Base-by-base conservation (phyloP, 2,329 filamentous ascomycete species). In the Neonectria punicea region DNA sequence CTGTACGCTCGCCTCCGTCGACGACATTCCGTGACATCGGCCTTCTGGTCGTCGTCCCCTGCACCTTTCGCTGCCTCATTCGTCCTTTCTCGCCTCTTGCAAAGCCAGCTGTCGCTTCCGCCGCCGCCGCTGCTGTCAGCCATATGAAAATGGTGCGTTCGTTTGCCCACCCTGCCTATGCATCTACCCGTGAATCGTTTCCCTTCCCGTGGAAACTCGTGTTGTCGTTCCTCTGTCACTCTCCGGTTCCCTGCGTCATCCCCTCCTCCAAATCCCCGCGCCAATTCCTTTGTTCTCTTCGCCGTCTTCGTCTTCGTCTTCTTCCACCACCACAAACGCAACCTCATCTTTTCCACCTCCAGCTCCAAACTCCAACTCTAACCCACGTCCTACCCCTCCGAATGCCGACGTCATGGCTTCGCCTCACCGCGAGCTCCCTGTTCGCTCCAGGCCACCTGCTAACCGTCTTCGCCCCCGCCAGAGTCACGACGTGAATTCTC, bases 401-500 rank as follows among this genome's bases (percentile, higher is more conserved):
- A 61, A 77, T 73, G 67, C 61, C 65, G 53, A 68, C 62, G 69
- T 66, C 66, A 76, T 74, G 70, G 54, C 64, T 46, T 66, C 57
- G 18, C 50, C 60, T 65, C 56, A 44, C 43, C 66, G 50, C 44
- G 55, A 63, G 43, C 68, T 76, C 14, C 68, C 70, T 13, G 62
- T 62, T 61, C 70, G 70, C 63, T 53, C 16, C 44, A 67, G 47
- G 64, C 30, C 50, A 30, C 46, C 36, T 64, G 67, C 77, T 80
- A 65, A 80, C 75, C 56, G 55, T 43, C 47, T 54, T 49, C 39
- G 55, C 58, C 53, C 47, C 53, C 66, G 64, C 10, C 76, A 87
- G 83, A 84, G 82, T 74, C 85, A 85, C 79, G 84, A 85, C 75
- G 80, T 86, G 58, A 83, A 85, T 67, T 87, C 86, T 56, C 86